Base-by-base conservation (phyloP, 1,284 basidiomycete species). In the Tilletia setariae region DNA sequence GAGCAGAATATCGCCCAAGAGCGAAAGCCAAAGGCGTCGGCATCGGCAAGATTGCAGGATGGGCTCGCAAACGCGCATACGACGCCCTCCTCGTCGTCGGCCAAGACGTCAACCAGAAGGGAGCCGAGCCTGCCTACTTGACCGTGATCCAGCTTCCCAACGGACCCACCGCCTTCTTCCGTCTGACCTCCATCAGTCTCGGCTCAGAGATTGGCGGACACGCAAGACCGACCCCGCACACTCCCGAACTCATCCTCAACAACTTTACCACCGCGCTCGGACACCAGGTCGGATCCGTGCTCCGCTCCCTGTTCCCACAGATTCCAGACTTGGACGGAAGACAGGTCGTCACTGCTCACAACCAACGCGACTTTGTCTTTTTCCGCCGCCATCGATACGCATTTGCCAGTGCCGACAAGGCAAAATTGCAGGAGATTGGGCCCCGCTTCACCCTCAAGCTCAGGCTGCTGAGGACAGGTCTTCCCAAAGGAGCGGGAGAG, bases 331-430 rank as follows among this genome's bases (percentile, higher is more conserved):
- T 98, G 79, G 91, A 95, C 83, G 96, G 96, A 21, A 87, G 96
- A 51, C 96, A 99, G 84, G 94, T 98, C 16, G 94, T 98, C 2
- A 97, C 95, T 1, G 86, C 98, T 32, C 96, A 98, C 83, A 98
- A 98, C 79, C 94, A 98, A 83, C 88, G 96, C 67, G 96, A 99
- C 84, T 99, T 98, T 83, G 85, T 98, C 69, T 99, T 99, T 85
- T 97, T 98, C 86, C 86, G 96, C 69, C 86, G 96, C 73, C 94
- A 98, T 85, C 93, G 93, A 76, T 97, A 97, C 83, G 92, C 93
- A 51, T 98, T 97, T 83, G 88, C 92, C 62, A 92, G 91, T 61
- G 76, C 78, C 35, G 71, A 82, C 62, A 94, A 93, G 80, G 94
- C 97, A 11, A 89, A 91, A 19, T 85, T 99, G 64, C 96, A 99